These are phyloP conservation scores for Pichia occidentalis DNA, from an alignment of 805 yeast species.

Conservation along the genomic window DNA sequence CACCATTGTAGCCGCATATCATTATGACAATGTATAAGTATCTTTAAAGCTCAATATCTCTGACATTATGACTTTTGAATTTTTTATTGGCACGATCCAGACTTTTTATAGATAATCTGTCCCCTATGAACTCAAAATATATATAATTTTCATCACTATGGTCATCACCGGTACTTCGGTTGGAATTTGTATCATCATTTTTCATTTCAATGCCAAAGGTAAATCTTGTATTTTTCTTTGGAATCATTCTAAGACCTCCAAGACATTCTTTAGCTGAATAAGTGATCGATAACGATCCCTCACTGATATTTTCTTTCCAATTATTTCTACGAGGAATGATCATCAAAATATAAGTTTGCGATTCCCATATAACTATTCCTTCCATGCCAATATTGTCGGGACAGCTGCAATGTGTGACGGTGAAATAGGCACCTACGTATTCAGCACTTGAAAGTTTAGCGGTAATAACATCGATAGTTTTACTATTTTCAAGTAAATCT, in stretches of 20 bases:
- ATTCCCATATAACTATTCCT: slow-evolving; percentile 83
- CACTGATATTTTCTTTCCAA: slow-evolving; percentile 28
- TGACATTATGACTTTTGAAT: slow-evolving; percentile 71
- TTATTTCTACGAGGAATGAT: slow-evolving; percentile 41
- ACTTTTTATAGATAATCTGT: slow-evolving; percentile 67
- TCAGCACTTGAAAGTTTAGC: slow-evolving; percentile 70
- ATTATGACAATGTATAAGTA: background rate
- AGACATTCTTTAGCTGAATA: slow-evolving; percentile 28
- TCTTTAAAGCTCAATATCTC: slow-evolving; percentile 20
- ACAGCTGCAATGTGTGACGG: slow-evolving; percentile 53
- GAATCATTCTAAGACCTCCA: slow-evolving; percentile 63
- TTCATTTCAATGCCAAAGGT: slow-evolving; percentile 33
- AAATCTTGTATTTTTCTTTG: slow-evolving; percentile 64
- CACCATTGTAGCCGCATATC: background rate
- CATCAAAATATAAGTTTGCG: slow-evolving; percentile 63
- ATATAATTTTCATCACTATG: slow-evolving; percentile 27
- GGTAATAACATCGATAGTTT: slow-evolving; percentile 31
- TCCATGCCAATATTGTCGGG: slow-evolving; percentile 48
- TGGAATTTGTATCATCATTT: slow-evolving; percentile 24
- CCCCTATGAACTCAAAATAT: slow-evolving; percentile 68
- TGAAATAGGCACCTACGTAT: slow-evolving; percentile 66
- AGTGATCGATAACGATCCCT: slow-evolving; percentile 16
- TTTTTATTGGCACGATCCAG: slow-evolving; percentile 79
- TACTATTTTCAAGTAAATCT: slow-evolving; percentile 39
- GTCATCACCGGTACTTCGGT: too few relatives aligned